Conservation (phyloP, 2,329 filamentous ascomycete genomes). For the Arachnopeziza araneosa region DNA sequence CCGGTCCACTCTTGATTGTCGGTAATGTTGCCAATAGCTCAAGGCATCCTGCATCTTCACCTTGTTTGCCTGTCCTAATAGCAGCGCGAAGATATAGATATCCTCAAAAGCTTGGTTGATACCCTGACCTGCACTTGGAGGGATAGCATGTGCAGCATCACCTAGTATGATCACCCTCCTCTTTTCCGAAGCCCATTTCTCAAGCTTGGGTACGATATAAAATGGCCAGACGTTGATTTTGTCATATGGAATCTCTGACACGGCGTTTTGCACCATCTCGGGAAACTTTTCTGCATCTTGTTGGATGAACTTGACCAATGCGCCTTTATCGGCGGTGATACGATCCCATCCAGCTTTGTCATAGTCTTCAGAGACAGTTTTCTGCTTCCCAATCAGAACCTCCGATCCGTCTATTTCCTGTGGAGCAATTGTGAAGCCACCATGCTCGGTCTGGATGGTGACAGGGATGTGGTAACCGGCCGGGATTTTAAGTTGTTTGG, state of each 20-base stretch:
- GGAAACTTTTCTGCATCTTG: conserved; percentile 32
- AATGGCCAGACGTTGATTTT: conserved; percentile 43
- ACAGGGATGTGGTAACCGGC: conserved; percentile 16
- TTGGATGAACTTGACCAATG: conserved; percentile 33
- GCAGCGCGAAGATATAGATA: conserved; percentile 38
- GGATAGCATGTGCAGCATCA: conserved; percentile 44
- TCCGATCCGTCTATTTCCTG: conserved; percentile 44
- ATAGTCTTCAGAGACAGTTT: conserved; percentile 31
- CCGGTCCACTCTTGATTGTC: conserved; percentile 42
- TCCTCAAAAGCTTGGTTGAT: conserved; percentile 47
- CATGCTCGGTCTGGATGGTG: conserved; percentile 23
- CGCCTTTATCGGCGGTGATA: conserved; percentile 35
- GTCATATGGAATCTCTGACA: conserved; percentile 30
- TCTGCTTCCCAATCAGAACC: conserved; percentile 42
- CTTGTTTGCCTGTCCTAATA: conserved; percentile 30
- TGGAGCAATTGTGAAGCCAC: conserved; percentile 46
- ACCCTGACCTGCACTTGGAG: conserved; percentile 42
- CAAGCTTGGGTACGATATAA: conserved; percentile 38
- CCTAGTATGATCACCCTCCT: conserved; percentile 40
- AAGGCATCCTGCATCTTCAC: conserved; percentile 27
- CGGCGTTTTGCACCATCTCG: conserved; percentile 34
- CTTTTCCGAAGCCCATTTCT: conserved; percentile 35
- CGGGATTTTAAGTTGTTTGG: conserved; percentile 19
- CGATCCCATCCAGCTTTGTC: conserved; percentile 39
- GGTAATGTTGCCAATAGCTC: conserved; percentile 41